Evolutionary conservation across 1,284 basidiomycete genomes (phyloP).

Genomic region (Fomitopsis betulina): DNA sequence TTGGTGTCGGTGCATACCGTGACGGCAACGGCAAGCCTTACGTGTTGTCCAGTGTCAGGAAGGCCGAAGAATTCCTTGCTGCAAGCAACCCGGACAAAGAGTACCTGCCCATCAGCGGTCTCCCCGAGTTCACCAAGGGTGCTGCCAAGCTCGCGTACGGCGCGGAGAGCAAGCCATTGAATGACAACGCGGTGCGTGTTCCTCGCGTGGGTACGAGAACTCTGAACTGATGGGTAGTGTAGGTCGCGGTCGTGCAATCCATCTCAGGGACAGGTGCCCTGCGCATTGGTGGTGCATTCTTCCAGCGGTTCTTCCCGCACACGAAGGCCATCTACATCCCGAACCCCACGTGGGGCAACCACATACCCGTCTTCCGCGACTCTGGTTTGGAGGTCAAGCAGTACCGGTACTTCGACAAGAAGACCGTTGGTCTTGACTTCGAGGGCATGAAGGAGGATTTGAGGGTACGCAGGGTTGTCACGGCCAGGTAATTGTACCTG

Average conservation of each 20-base stretch:
- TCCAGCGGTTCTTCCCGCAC: conserved; percentile 87
- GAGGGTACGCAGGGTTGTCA: conserved; percentile 37
- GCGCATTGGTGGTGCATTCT: conserved; percentile 93
- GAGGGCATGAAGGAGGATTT: conserved; percentile 88
- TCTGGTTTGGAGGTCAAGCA: conserved; percentile 91
- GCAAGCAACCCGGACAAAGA: conserved; percentile 87
- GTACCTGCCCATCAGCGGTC: conserved; percentile 95
- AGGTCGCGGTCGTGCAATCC: conserved; percentile 93
- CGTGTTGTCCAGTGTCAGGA: conserved; percentile 86
- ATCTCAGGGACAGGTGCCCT: conserved; percentile 99
- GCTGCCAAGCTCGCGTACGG: conserved; percentile 95
- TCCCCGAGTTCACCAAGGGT: conserved; percentile 83
- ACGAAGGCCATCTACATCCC: conserved; percentile 93
- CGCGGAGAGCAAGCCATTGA: conserved; percentile 70
- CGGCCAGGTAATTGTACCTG: not conserved
- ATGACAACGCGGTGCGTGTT: conserved; percentile 67
- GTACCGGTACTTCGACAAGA: conserved; percentile 95
- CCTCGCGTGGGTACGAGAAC: not conserved
- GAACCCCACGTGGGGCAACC: conserved; percentile 96
- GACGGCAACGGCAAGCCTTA: conserved; percentile 96
- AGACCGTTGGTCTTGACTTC: conserved; percentile 93
- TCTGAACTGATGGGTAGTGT: not conserved
- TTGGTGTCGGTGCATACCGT: conserved; percentile 94
- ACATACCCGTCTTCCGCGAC: conserved; percentile 84
- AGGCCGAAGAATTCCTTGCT: conserved; percentile 83